Percentiles rank a stretch among this genome's conserved stretches.
These are phyloP conservation scores for Phytopythium litorale DNA, from an alignment of 352 stramenopile species.

Conservation along the genomic window DNA sequence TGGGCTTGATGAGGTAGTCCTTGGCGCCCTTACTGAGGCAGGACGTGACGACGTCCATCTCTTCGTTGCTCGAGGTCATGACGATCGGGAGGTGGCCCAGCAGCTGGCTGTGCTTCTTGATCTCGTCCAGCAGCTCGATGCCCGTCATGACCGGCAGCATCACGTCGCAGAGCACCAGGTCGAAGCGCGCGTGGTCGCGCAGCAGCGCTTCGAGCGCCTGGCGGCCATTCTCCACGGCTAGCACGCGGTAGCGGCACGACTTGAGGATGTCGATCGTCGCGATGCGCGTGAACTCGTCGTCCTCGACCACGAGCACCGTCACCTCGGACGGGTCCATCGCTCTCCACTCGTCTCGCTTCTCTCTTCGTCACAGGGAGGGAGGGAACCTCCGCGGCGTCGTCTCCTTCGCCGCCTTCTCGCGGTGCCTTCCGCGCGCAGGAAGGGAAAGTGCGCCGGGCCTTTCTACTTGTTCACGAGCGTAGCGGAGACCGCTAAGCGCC, in stretches of 20 bases:
- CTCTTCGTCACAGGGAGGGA: not conserved
- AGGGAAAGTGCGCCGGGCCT: not conserved
- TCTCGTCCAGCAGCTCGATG: constrained; percentile 82
- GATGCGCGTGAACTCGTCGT: constrained; percentile 89
- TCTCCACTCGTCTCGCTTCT: not conserved
- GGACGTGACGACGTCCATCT: constrained; percentile 88
- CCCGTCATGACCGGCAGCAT: constrained; percentile 89
- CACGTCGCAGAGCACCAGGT: constrained; percentile 88
- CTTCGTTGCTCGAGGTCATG: constrained; percentile 89
- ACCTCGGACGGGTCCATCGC: constrained; percentile 85
- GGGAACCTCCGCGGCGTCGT: not conserved
- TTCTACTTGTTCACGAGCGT: not conserved
- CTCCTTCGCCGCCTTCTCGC: not conserved
- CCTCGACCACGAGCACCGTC: constrained; percentile 85
- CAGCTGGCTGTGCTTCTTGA: constrained; percentile 60
- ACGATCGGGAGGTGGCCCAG: constrained; percentile 86
- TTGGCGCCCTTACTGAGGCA: constrained; percentile 87
- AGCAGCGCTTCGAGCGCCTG: constrained; percentile 72
- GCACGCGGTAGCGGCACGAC: constrained; percentile 80
- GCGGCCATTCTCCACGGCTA: constrained; percentile 80
- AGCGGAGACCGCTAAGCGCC: not conserved
- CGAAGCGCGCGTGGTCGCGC: constrained; percentile 70
- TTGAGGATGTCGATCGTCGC: constrained; percentile 88
- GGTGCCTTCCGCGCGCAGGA: not conserved
- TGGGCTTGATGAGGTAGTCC: constrained; percentile 90